These are phyloP conservation scores for Xylogone sp. DNA, from an alignment of 2,329 filamentous ascomycete genomes.

Conservation along the genomic window DNA sequence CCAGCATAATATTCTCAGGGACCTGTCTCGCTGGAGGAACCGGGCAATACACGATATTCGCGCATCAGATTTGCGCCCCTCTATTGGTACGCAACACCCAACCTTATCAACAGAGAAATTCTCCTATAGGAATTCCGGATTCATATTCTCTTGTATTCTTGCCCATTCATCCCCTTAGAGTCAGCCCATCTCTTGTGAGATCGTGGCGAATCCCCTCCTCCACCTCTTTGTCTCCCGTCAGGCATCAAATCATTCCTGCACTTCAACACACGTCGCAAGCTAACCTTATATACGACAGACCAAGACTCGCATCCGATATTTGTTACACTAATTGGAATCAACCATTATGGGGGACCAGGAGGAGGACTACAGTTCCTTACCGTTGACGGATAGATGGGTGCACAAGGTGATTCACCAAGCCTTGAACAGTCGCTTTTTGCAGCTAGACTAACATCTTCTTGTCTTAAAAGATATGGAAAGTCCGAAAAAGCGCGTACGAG, in stretches of 20 bases:
- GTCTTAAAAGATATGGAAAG: constrained; percentile 77
- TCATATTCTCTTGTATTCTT: neutral
- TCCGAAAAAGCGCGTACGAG: constrained; percentile 91
- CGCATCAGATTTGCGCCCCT: constrained; percentile 14
- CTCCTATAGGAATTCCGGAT: neutral
- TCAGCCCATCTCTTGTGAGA: neutral
- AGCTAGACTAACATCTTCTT: constrained; percentile 18
- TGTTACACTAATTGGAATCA: constrained; percentile 1
- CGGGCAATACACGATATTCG: neutral
- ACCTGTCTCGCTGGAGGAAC: neutral
- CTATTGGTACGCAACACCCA: constrained; percentile 10
- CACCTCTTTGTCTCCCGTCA: neutral
- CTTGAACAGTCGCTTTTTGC: neutral
- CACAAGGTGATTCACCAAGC: constrained; percentile 63
- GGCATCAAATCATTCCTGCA: neutral
- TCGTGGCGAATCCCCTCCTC: neutral
- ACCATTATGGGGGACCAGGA: constrained; percentile 71
- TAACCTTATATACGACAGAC: constrained; percentile 23
- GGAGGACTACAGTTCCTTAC: constrained; percentile 77
- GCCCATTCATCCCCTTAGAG: neutral
- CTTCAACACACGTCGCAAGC: constrained; percentile 16
- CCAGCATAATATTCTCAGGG: neutral
- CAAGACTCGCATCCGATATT: constrained; percentile 14
- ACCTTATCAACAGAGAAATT: neutral
- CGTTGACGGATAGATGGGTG: constrained; percentile 73